Percentiles rank a stretch among this genome's conserved stretches.
phyloP scores from a whole-genome alignment of 352 stramenopile species.

The Phytophthora citrophthora region DNA sequence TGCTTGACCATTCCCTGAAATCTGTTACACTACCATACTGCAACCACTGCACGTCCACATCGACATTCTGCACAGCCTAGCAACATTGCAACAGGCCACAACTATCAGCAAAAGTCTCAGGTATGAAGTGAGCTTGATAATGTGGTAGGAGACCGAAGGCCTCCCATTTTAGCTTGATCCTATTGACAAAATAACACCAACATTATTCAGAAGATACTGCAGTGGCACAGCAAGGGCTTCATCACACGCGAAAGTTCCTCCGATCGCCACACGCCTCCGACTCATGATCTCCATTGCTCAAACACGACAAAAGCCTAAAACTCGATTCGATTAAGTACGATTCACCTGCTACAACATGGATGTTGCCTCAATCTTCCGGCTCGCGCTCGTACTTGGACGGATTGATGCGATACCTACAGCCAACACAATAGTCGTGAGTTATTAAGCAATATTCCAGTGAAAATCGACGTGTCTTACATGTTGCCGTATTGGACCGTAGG shows the following conservation, averaged over 20 bases:
- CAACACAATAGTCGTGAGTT: slow-evolving; percentile 3
- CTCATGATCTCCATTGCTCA: slow-evolving; percentile 22
- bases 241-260: slow-evolving; percentile 68
- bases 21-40: slow-evolving; percentile 54
- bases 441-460: not conserved
- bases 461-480: slow-evolving; percentile 52
- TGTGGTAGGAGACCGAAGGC: not conserved
- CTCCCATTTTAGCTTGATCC: not conserved
- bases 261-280: slow-evolving; percentile 45
- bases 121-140: not conserved
- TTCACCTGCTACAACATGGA: not conserved
- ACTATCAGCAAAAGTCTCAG: not conserved
- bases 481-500: slow-evolving; percentile 86
- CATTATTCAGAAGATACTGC: slow-evolving; percentile 53
- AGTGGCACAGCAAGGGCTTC: slow-evolving; percentile 60
- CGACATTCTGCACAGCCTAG: slow-evolving; percentile 34
- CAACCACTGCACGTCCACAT: slow-evolving; percentile 58
- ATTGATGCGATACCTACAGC: slow-evolving; percentile 76
- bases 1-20: slow-evolving; percentile 36
- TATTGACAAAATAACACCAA: slow-evolving; percentile 31
- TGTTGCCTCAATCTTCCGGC: slow-evolving; percentile 40
- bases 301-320: slow-evolving; percentile 17
- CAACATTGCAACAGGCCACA: slow-evolving; percentile 6
- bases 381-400: slow-evolving; percentile 73
- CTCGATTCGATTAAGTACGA: slow-evolving; percentile 35